Base-by-base conservation (phyloP, 2,329 filamentous ascomycete genomes). In the Leptographium lundbergii region DNA sequence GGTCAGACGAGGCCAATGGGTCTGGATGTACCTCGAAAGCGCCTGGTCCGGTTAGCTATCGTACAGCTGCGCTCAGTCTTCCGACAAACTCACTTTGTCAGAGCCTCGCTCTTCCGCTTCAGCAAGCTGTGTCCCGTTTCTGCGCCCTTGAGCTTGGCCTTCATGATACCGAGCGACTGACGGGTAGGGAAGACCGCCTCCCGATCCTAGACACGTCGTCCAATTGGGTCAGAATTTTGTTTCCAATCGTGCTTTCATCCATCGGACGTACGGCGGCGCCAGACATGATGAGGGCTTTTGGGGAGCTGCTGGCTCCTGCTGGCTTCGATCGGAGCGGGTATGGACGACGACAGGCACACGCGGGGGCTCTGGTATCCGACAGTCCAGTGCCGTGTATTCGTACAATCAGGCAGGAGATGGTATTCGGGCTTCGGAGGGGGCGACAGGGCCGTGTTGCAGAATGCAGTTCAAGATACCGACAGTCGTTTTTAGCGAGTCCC, bases 161-260 rank as follows among this genome's bases (percentile, higher is more conserved):
- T 97, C 92, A 99, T 99, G 70, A 95, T 75, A 65, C 91, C 91
- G 75, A 99, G 80, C 72, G 91, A 95, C 79, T 99, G 94, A 69
- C 94, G 89, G 71, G 94, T 99, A 69, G 94, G 89, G 76, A 99
- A 99, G 75, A 99, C 92, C 69, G 91, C 82, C 77, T 99, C 94
- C 73, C 94, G 85, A 73, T 92, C 90, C 91, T 96, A 59, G 4
- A 27, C 52, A n/a, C 3, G 50, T 13, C n/a, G 6, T 14, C 47
- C 24, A 27, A 25, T 11, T 39, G n/a, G 17, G 36, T 54, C 50
- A 54, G 57, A 25, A 24, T n/a, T 4, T 14, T 45, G 42, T 9
- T 29, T 7, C 11, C 19, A n/a, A n/a, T 36, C 32, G 22, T 52
- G n/a, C 42, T 45, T n/a, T 10, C 14, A 14, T n/a, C 13, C 48